Evolutionary conservation across 2,329 filamentous ascomycete species (phyloP).

Genomic region (Fonsecaea pugnacius): DNA sequence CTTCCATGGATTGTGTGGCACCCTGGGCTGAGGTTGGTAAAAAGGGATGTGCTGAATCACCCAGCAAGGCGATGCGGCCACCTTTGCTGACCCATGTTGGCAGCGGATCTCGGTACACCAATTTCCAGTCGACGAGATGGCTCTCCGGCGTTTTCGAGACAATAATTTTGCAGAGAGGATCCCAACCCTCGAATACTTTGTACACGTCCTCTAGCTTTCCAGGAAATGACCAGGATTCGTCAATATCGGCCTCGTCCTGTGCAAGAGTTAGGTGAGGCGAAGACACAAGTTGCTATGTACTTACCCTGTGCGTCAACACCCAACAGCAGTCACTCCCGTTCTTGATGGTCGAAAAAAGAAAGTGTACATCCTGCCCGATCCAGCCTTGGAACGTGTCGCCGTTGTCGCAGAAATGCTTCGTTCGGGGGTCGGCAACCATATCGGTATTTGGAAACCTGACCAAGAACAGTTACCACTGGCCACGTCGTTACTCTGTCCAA

Average conservation of each 20-base stretch:
- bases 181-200: conserved; percentile 58
- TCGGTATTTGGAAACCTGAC: conserved; percentile 41
- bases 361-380: conserved; percentile 49
- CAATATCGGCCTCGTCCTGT: conserved; percentile 57
- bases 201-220: conserved; percentile 55
- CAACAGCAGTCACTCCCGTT: conserved; percentile 36
- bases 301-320: conserved; percentile 35
- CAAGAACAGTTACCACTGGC: not conserved
- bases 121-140: conserved; percentile 32
- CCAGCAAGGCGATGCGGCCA: conserved; percentile 53
- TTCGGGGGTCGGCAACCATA: conserved; percentile 33
- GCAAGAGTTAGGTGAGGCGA: not conserved
- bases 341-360: conserved; percentile 36
- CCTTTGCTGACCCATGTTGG: conserved; percentile 45
- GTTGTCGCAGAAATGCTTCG: conserved; percentile 35
- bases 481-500: conserved; percentile 12
- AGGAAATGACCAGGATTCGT: conserved; percentile 56
- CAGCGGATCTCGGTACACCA: conserved; percentile 34
- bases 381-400: conserved; percentile 36
- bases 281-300: not conserved
- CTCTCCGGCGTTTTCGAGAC: conserved; percentile 36
- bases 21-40: conserved; percentile 56
- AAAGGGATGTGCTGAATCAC: conserved; percentile 58
- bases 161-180: conserved; percentile 46
- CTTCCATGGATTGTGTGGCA: conserved; percentile 56